Conservation (phyloP, 106 monocot genomes). For the Dendrobium nobile region DNA sequence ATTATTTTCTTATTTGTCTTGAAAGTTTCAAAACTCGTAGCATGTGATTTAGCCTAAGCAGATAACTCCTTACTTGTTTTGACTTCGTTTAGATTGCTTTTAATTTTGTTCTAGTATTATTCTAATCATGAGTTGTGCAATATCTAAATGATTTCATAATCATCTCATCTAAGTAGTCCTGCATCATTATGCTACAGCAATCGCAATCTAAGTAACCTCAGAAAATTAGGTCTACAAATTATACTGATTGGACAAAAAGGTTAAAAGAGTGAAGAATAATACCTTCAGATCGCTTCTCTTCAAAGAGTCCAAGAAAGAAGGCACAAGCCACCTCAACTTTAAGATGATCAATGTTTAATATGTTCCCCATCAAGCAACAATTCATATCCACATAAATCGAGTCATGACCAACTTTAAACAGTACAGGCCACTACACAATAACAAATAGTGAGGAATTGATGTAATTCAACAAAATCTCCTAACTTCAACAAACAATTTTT, state of each 20-base stretch:
- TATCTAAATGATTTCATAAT: too few species aligned
- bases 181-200: neutral
- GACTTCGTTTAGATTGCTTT: too few species aligned
- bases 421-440: conserved; percentile 31
- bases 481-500: neutral
- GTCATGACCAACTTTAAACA: conserved; percentile 54
- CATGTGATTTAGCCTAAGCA: too few species aligned
- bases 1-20: too few species aligned
- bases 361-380: conserved; percentile 46
- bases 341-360: conserved; percentile 33
- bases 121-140: too few species aligned
- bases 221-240: neutral
- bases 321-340: conserved; percentile 65
- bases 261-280: neutral
- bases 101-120: too few species aligned
- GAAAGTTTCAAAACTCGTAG: too few species aligned
- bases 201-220: neutral
- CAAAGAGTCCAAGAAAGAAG: conserved; percentile 60
- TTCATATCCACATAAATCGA: conserved; percentile 37
- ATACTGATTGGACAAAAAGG: neutral
- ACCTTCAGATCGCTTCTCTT: conserved; percentile 76
- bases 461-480: neutral
- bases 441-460: neutral
- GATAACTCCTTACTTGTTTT: too few species aligned
- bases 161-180: too few species aligned